phyloP scores from a whole-genome alignment of 345 rosid species.

The Moricandia moricandioides region DNA sequence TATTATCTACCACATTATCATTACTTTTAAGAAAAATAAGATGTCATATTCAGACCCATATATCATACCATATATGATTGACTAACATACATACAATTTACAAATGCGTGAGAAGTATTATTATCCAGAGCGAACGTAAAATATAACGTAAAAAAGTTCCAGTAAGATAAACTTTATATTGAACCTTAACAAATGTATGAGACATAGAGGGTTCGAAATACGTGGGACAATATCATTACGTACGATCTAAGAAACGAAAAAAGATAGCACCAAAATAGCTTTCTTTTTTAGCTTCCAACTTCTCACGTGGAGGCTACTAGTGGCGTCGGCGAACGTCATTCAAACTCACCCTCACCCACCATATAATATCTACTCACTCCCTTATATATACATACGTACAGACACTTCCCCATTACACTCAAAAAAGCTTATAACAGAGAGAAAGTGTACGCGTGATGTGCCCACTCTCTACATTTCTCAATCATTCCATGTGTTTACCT shows the following conservation, averaged over 20 bases:
- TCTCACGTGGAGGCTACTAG: slow-evolving; percentile 27
- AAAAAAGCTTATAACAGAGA: not conserved
- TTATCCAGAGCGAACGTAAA: not conserved
- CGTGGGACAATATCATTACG: slow-evolving; percentile 6
- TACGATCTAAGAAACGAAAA: not conserved
- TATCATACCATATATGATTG: not conserved
- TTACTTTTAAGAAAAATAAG: not conserved
- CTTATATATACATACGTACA: slow-evolving; percentile 24
- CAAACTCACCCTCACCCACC: slow-evolving; percentile 28
- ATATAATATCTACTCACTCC: slow-evolving; percentile 20
- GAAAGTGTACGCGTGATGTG: slow-evolving; percentile 2
- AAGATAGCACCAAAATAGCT: not conserved
- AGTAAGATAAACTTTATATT: not conserved
- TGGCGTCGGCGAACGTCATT: slow-evolving; percentile 28
- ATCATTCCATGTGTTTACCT: slow-evolving; percentile 19
- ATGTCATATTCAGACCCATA: not conserved
- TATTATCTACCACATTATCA: not conserved
- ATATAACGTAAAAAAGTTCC: not conserved
- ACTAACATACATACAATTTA: not conserved
- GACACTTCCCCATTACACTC: slow-evolving; percentile 4
- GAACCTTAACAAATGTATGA: slow-evolving; percentile 2
- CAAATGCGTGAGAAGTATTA: not conserved
- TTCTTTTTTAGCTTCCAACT: slow-evolving; percentile 10
- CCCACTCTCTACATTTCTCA: slow-evolving; percentile 22
- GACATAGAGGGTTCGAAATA: slow-evolving; percentile 2